Conservation (phyloP, 1,284 basidiomycete species). For the Papiliotrema nemorosa region DNA sequence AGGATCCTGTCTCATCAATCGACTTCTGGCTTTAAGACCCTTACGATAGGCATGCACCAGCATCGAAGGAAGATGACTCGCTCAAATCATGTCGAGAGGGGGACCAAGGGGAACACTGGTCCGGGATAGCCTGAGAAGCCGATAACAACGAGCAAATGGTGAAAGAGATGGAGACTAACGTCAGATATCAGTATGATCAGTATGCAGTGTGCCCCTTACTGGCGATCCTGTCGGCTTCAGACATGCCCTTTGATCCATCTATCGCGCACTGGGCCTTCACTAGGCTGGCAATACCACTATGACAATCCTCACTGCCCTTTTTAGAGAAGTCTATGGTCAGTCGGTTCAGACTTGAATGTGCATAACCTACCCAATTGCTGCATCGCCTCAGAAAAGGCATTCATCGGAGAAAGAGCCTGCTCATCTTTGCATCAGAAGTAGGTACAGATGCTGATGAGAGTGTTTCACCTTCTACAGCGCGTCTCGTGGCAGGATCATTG, state of each 20-base stretch:
- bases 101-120: constrained; percentile 37
- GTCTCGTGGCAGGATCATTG: no score
- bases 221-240: background rate
- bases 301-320: constrained; percentile 7
- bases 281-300: constrained; percentile 7
- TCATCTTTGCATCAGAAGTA: no score
- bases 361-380: no score
- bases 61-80: constrained; percentile 7
- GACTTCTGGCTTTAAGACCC: background rate
- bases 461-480: no score
- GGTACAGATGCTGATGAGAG: no score
- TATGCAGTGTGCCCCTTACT: background rate
- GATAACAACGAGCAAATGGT: constrained; percentile 45
- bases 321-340: background rate
- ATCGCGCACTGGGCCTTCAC: background rate
- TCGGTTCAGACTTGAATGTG: no score
- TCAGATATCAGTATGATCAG: background rate
- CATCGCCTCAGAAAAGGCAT: no score
- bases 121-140: constrained; percentile 32
- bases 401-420: no score
- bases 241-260: background rate
- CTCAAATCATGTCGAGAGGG: background rate
- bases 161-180: constrained; percentile 43
- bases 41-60: constrained; percentile 4
- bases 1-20: constrained; percentile 32